A percentile compares a stretch with the other conserved stretches of the same genome.
Conservation (phyloP, 2,329 filamentous ascomycete genomes). For the Arachnopeziza araneosa region DNA sequence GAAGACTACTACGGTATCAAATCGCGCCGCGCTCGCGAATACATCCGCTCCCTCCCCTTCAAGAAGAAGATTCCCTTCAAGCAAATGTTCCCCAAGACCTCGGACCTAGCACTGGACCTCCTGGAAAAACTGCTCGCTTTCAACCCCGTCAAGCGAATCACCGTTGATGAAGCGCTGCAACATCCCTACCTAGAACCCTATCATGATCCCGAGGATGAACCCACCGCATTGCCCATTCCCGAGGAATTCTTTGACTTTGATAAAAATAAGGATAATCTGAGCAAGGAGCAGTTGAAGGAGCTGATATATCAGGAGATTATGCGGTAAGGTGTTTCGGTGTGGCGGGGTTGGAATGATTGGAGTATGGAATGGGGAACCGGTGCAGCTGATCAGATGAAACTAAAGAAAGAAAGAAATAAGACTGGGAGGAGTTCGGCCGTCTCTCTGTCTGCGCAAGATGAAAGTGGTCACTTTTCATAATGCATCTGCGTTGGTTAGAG, state of each 20-base stretch:
- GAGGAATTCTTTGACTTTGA: conserved; percentile 99
- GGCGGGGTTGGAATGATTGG: neutral
- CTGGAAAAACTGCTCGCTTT: conserved; percentile 95
- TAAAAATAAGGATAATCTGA: conserved; percentile 98
- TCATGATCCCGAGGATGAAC: conserved; percentile 97
- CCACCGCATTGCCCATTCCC: conserved; percentile 90
- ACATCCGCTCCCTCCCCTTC: conserved; percentile 95
- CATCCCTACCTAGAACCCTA: conserved; percentile 98
- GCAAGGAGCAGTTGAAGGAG: conserved; percentile 96
- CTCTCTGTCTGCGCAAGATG: neutral
- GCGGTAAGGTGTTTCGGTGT: conserved; percentile 23
- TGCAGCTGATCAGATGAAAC: too few species aligned
- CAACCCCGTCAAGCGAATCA: conserved; percentile 98
- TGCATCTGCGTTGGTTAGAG: too few species aligned
- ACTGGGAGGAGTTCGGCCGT: neutral
- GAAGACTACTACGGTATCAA: conserved; percentile 99
- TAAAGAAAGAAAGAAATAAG: neutral
- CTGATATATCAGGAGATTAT: conserved; percentile 97
- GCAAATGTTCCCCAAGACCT: conserved; percentile 97
- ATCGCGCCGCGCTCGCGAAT: conserved; percentile 91
- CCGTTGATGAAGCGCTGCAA: conserved; percentile 92
- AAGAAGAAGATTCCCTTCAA: conserved; percentile 99
- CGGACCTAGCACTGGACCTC: conserved; percentile 88
- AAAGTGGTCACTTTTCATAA: too few species aligned
- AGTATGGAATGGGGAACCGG: too few species aligned